Conservation (phyloP, 345 rosid species). For the Clarkia xantiana region DNA sequence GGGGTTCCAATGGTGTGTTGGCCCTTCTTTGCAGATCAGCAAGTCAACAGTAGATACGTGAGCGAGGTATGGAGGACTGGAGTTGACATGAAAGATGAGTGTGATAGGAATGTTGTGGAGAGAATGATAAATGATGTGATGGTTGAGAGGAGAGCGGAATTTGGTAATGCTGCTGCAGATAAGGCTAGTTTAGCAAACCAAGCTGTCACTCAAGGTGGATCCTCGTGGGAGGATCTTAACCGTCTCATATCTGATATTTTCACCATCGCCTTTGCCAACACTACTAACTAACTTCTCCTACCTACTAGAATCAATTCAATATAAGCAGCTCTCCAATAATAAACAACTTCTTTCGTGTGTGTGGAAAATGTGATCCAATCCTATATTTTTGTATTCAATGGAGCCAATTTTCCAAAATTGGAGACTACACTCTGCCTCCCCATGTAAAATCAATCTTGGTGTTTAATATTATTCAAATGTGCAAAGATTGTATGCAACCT, state of each 20-base stretch:
- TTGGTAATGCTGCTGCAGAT: conserved; percentile 10
- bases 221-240: conserved; percentile 23
- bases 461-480: no score
- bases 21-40: conserved; percentile 52
- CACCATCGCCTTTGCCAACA: no score
- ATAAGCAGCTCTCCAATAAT: no score
- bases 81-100: conserved; percentile 54
- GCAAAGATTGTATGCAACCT: no score
- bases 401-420: no score
- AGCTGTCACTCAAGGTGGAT: conserved; percentile 19
- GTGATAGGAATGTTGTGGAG: conserved; percentile 33
- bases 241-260: conserved; percentile 25
- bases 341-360: no score
- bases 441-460: no score
- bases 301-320: no score
- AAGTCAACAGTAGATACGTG: conserved; percentile 38
- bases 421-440: no score
- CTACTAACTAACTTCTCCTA: no score
- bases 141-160: conserved; percentile 37
- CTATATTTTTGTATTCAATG: no score
- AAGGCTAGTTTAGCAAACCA: conserved; percentile 18
- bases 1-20: conserved; percentile 72
- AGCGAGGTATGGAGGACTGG: conserved; percentile 52
- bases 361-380: no score
- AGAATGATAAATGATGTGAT: conserved; percentile 40